These are phyloP conservation scores for Leptodermis oblonga DNA, from an alignment of 257 asterid species.

Conservation along the genomic window DNA sequence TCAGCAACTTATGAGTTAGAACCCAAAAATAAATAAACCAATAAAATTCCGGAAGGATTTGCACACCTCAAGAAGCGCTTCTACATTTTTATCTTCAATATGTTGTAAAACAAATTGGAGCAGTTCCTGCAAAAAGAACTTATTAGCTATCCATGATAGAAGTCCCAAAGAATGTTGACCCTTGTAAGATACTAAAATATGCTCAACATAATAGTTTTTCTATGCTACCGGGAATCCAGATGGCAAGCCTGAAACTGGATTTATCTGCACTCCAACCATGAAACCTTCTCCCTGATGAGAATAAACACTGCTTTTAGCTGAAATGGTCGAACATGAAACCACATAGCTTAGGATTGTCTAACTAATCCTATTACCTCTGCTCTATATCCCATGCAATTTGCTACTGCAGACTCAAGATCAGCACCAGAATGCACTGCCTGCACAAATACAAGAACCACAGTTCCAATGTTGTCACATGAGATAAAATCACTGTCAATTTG, in stretches of 20 bases:
- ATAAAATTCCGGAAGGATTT: conserved; percentile 15
- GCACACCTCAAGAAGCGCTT: conserved; percentile 86
- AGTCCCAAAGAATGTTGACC: conserved; percentile 4
- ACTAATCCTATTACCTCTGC: conserved; percentile 53
- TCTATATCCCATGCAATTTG: conserved; percentile 93
- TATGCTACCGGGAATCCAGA: conserved; percentile 74
- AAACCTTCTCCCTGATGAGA: conserved; percentile 87
- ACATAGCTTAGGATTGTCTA: conserved; percentile 8
- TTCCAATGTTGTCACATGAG: background rate
- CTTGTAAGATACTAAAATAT: background rate
- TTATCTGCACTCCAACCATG: conserved; percentile 96
- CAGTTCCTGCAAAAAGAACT: conserved; percentile 55
- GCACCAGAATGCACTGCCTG: conserved; percentile 99
- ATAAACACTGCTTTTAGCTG: conserved; percentile 16
- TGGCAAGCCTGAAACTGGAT: conserved; percentile 96
- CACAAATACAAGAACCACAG: conserved; percentile 14
- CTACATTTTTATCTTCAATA: conserved; percentile 88
- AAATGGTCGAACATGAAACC: conserved; percentile 11
- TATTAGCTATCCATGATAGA: background rate
- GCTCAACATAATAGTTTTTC: conserved; percentile 12
- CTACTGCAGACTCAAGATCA: conserved; percentile 91
- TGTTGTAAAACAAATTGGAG: conserved; percentile 73
- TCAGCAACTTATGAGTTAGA: conserved; percentile 9
- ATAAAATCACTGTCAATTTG: background rate
- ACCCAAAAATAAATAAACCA: background rate